Percentiles rank a stretch among this genome's conserved stretches.
Conservation (phyloP, 352 stramenopile genomes). For the Phytophthora pini region DNA sequence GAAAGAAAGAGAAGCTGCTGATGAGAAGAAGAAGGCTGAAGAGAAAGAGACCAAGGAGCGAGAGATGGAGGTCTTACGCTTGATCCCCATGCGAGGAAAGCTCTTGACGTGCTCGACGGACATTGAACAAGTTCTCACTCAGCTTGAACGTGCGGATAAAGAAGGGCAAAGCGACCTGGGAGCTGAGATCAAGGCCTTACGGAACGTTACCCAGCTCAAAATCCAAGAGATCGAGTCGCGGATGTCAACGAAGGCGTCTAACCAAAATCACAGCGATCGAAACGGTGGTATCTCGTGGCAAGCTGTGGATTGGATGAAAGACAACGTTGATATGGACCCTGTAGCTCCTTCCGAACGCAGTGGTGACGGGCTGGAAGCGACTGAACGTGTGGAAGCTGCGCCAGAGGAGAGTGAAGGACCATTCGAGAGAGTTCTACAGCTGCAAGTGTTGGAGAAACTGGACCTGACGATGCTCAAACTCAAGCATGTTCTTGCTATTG, state of each 20-base stretch:
- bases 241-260: constrained; percentile 3
- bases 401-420: constrained; percentile 3
- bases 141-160: constrained; percentile 40
- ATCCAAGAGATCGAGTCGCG: constrained; percentile 46
- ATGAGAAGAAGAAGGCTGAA: constrained; percentile 43
- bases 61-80: constrained; percentile 51
- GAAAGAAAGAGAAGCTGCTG: constrained; percentile 50
- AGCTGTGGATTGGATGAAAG: constrained; percentile 34
- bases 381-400: background rate
- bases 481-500: constrained; percentile 58
- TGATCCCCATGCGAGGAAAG: constrained; percentile 54
- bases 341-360: background rate
- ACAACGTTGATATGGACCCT: constrained; percentile 15
- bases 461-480: constrained; percentile 72
- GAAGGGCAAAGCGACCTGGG: constrained; percentile 2
- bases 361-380: background rate
- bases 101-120: constrained; percentile 50
- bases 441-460: constrained; percentile 60
- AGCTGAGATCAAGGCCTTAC: constrained; percentile 29
- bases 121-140: constrained; percentile 49
- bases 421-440: constrained; percentile 52
- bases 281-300: constrained; percentile 18
- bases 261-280: background rate
- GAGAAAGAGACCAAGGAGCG: constrained; percentile 39
- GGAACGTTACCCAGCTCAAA: constrained; percentile 24